A percentile compares a stretch with the other conserved stretches of the same genome.
Conservation (phyloP, 2,329 filamentous ascomycete genomes). For the Orbilia brochopaga region DNA sequence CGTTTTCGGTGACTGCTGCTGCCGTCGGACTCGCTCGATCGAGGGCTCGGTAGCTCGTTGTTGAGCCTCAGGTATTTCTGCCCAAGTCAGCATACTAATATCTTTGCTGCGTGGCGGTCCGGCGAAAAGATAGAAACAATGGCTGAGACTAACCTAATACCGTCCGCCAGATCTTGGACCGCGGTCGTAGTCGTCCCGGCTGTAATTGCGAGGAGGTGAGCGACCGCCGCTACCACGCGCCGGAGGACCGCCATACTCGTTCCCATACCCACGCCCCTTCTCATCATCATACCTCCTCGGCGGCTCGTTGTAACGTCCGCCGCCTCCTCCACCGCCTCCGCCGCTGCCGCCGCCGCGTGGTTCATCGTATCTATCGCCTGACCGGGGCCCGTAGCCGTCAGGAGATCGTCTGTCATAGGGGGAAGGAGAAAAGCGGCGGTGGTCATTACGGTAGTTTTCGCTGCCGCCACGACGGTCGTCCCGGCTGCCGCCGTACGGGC, state of each 20-base stretch:
- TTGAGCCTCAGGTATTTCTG: too few species aligned
- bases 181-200: constrained; percentile 54
- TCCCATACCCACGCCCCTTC: constrained; percentile 38
- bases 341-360: constrained; percentile 36
- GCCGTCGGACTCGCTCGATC: too few species aligned
- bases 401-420: constrained; percentile 49
- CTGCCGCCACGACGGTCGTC: constrained; percentile 51
- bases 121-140: neutral
- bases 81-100: too few species aligned
- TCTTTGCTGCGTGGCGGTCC: too few species aligned
- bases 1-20: too few species aligned
- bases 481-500: constrained; percentile 51
- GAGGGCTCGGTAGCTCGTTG: too few species aligned
- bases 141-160: constrained; percentile 52
- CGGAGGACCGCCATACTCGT: constrained; percentile 51
- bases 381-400: constrained; percentile 52
- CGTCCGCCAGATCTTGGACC: constrained; percentile 50
- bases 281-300: constrained; percentile 49
- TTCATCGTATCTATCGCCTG: constrained; percentile 54
- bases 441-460: constrained; percentile 53
- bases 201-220: constrained; percentile 25
- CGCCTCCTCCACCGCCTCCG: constrained; percentile 37
- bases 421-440: constrained; percentile 36
- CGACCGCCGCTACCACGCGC: constrained; percentile 50
- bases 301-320: constrained; percentile 48